Percentiles rank a stretch among this genome's conserved stretches.
Conservation (phyloP, 73 alveolate genomes). For the Uronychia binucleata region DNA sequence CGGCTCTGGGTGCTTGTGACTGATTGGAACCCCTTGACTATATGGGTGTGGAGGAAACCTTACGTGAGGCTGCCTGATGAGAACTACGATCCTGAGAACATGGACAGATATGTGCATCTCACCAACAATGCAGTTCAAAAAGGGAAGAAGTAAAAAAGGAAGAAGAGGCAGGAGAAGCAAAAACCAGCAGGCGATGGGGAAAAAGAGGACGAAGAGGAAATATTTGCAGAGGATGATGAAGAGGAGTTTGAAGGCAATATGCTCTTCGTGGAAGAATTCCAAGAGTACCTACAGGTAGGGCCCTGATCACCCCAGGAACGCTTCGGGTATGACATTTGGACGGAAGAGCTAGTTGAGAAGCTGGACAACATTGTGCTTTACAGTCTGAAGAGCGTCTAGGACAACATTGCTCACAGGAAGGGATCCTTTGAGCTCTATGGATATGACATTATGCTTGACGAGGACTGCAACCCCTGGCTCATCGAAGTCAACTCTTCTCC, state of each 20-base stretch:
- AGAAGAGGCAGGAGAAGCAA: background rate
- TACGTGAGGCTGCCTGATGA: conserved; percentile 96
- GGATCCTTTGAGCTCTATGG: conserved; percentile 95
- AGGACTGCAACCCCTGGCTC: conserved; percentile 85
- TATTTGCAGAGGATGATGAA: conserved; percentile 44
- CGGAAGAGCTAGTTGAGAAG: conserved; percentile 83
- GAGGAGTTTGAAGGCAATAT: conserved; percentile 95
- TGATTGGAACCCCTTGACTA: conserved; percentile 92
- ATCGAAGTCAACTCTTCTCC: conserved; percentile 92
- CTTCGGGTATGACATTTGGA: conserved; percentile 90
- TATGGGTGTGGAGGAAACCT: conserved; percentile 93
- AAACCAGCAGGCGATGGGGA: background rate
- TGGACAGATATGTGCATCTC: conserved; percentile 93
- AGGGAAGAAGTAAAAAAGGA: conserved; percentile 18
- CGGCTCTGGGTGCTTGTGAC: conserved; percentile 94
- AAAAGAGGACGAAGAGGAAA: background rate
- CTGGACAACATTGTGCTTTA: conserved; percentile 80
- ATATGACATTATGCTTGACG: conserved; percentile 94
- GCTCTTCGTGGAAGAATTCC: conserved; percentile 92
- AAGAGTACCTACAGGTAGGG: conserved; percentile 59
- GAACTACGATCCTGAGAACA: conserved; percentile 88
- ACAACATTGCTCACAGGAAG: conserved; percentile 85
- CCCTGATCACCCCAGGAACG: conserved; percentile 42
- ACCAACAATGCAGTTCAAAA: conserved; percentile 97
- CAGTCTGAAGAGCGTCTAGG: conserved; percentile 91